phyloP scores from a whole-genome alignment of 257 asterid genomes.

The Rauvolfia tetraphylla region DNA sequence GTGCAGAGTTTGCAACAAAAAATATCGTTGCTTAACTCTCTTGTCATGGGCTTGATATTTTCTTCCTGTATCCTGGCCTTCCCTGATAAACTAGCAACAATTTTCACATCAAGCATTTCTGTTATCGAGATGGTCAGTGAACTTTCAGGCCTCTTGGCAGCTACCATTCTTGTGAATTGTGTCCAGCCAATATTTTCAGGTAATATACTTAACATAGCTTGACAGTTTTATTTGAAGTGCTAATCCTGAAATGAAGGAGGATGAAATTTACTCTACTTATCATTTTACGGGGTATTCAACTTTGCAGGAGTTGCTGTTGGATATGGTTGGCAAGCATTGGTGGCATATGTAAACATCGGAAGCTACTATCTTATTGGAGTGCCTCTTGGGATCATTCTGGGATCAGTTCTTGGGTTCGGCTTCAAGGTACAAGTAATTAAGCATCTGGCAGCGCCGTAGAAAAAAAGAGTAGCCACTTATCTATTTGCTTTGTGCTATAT shows the following conservation, averaged over 20 bases:
- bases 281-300: not conserved
- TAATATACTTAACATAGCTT: constrained; percentile 9
- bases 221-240: not conserved
- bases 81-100: constrained; percentile 45
- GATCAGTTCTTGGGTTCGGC: constrained; percentile 41
- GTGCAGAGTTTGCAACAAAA: constrained; percentile 47
- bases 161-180: constrained; percentile 42
- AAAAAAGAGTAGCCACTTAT: too few species aligned
- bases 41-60: constrained; percentile 34
- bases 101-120: constrained; percentile 48
- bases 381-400: constrained; percentile 48
- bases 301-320: constrained; percentile 60
- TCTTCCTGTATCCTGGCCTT: constrained; percentile 31
- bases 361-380: constrained; percentile 53
- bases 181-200: constrained; percentile 65
- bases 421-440: constrained; percentile 31
- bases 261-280: not conserved
- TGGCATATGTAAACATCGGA: constrained; percentile 46
- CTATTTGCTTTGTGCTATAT: too few species aligned
- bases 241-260: too few species aligned
- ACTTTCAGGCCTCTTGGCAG: constrained; percentile 44
- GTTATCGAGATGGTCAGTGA: constrained; percentile 51
- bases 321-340: constrained; percentile 58
- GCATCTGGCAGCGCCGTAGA: not conserved
- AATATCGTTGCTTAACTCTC: constrained; percentile 43